phyloP scores from a whole-genome alignment of 345 rosid genomes.

The Nephelium lappaceum region DNA sequence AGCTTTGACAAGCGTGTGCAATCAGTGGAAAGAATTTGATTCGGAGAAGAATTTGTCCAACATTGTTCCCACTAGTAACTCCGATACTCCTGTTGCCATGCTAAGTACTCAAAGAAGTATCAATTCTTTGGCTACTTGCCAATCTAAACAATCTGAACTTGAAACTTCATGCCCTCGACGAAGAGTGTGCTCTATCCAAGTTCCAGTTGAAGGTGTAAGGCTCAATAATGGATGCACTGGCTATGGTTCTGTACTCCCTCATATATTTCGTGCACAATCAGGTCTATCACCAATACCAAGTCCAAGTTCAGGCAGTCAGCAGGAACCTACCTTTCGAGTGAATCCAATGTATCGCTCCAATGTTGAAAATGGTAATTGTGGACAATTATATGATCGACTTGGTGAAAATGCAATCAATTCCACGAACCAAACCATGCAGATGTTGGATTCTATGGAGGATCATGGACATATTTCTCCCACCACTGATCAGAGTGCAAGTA shows the following conservation, averaged over 20 bases:
- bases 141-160: conserved; percentile 40
- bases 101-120: conserved; percentile 52
- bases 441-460: conserved; percentile 48
- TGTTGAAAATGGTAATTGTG: conserved; percentile 40
- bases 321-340: conserved; percentile 44
- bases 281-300: conserved; percentile 47
- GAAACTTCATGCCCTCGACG: conserved; percentile 48
- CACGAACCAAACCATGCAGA: conserved; percentile 31
- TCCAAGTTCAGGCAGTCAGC: conserved; percentile 60
- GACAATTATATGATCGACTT: conserved; percentile 37
- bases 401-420: conserved; percentile 44
- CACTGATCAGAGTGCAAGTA: conserved; percentile 63
- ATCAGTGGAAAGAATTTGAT: conserved; percentile 34
- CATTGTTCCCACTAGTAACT: conserved; percentile 26
- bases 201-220: conserved; percentile 46
- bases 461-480: conserved; percentile 53
- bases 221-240: conserved; percentile 37
- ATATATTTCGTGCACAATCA: conserved; percentile 35
- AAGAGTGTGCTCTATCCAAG: conserved; percentile 45
- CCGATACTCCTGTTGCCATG: conserved; percentile 41
- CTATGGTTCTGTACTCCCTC: conserved; percentile 45
- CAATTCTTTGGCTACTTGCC: conserved; percentile 32
- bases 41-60: conserved; percentile 35
- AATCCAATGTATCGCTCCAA: conserved; percentile 43
- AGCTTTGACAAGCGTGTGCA: conserved; percentile 29